These are phyloP conservation scores for Phyllosticta capitalensis DNA, from an alignment of 2,329 filamentous ascomycete species.

Conservation along the genomic window DNA sequence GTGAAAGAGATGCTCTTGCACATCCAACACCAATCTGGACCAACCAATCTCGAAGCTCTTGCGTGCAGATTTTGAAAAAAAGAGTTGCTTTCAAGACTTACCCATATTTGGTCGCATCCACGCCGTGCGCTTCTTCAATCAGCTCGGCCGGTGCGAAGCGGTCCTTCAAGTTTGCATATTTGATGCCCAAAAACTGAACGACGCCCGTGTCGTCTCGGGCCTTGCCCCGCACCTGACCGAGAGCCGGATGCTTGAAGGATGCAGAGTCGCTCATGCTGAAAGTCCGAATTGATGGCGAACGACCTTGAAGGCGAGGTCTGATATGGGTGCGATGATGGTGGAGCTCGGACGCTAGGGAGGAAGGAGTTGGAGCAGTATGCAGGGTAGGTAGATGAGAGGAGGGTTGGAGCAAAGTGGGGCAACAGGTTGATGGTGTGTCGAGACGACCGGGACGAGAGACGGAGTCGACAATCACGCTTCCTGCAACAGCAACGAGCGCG, in stretches of 20 bases:
- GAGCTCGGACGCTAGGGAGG: neutral
- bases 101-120: conserved; percentile 30
- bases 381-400: neutral
- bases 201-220: conserved; percentile 16
- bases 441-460: neutral
- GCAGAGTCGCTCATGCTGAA: conserved; percentile 2
- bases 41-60: too few relatives aligned
- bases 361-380: neutral
- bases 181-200: conserved; percentile 28
- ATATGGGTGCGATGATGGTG: neutral
- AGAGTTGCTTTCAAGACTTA: too few relatives aligned
- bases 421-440: neutral
- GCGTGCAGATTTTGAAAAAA: neutral
- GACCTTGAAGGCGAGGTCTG: neutral
- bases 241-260: conserved; percentile 14
- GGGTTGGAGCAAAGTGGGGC: neutral
- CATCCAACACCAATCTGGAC: too few relatives aligned
- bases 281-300: neutral
- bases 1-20: too few relatives aligned
- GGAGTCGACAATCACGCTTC: neutral
- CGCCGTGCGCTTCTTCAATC: conserved; percentile 14
- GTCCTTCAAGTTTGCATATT: conserved; percentile 30
- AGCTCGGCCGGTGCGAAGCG: conserved; percentile 27
- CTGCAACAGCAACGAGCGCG: neutral
- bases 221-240: conserved; percentile 18